Conservation (phyloP, 176 grass and related monocot genomes). For the Rhynchospora tenuis region DNA sequence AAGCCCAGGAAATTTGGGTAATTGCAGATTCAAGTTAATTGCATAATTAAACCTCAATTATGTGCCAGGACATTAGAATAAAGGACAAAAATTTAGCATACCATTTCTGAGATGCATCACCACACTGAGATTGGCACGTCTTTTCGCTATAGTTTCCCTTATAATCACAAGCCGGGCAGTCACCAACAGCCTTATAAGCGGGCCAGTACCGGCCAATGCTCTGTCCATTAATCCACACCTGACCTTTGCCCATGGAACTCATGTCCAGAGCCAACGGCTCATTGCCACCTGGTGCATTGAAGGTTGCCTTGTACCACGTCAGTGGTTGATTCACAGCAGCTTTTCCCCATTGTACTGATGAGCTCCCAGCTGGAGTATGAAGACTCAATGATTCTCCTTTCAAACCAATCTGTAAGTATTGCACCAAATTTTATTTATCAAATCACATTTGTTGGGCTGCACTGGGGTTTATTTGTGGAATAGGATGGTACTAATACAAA, state of each 20-base stretch:
- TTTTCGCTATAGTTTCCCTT: conserved; percentile 66
- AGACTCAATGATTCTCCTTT: conserved; percentile 86
- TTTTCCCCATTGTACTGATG: conserved; percentile 78
- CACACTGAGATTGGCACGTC: conserved; percentile 85
- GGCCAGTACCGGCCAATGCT: conserved; percentile 92
- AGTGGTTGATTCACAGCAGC: conserved; percentile 69
- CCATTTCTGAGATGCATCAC: conserved; percentile 93
- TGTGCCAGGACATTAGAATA: neutral
- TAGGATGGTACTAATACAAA: conserved; percentile 13
- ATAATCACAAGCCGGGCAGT: conserved; percentile 72
- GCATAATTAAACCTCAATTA: neutral
- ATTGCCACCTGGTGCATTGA: conserved; percentile 74
- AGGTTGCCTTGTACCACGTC: conserved; percentile 98
- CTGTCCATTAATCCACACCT: conserved; percentile 93
- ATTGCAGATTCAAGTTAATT: neutral
- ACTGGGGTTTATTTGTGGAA: neutral
- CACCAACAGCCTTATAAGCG: conserved; percentile 61
- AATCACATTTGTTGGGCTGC: neutral
- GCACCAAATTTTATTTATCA: conserved; percentile 9
- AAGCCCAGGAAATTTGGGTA: neutral
- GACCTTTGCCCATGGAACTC: conserved; percentile 91
- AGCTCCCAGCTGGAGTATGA: conserved; percentile 72
- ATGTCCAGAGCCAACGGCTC: conserved; percentile 96
- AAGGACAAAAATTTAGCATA: conserved; percentile 6
- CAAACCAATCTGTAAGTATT: conserved; percentile 57